phyloP scores from a whole-genome alignment of 495 filamentous ascomycete genomes.

The Letharia columbiana region DNA sequence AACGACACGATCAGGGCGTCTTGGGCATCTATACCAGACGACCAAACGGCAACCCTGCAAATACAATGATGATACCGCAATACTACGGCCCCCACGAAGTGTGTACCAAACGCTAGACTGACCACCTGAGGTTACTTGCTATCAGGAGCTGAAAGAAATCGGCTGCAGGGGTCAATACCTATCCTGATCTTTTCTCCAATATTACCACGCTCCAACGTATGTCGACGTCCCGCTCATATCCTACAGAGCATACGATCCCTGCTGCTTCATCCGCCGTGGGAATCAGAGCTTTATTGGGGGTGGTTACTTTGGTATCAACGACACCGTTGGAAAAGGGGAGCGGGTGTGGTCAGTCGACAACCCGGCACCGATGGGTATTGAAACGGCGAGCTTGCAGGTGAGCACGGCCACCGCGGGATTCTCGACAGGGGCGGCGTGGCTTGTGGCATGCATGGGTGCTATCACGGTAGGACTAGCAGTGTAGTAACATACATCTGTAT shows the following conservation, averaged over 20 bases:
- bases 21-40: not conserved
- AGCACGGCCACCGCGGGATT: not conserved
- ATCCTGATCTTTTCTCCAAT: not conserved
- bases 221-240: not conserved
- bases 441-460: not conserved
- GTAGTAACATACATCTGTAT: not conserved
- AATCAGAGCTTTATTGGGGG: not conserved
- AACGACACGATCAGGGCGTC: slow-evolving; percentile 1
- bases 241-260: slow-evolving; percentile 1
- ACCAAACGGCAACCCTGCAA: not conserved
- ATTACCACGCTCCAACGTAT: not conserved
- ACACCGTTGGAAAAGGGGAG: not conserved
- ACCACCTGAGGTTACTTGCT: not conserved
- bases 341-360: not conserved
- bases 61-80: not conserved
- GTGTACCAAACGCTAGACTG: not conserved
- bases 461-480: not conserved
- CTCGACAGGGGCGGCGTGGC: not conserved
- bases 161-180: no score
- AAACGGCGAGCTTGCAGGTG: not conserved
- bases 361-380: not conserved
- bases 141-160: no score
- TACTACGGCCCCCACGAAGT: not conserved
- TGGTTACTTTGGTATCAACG: not conserved
- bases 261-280: not conserved